phyloP scores from a whole-genome alignment of 805 yeast species.

The Yarrowia osloensis region DNA sequence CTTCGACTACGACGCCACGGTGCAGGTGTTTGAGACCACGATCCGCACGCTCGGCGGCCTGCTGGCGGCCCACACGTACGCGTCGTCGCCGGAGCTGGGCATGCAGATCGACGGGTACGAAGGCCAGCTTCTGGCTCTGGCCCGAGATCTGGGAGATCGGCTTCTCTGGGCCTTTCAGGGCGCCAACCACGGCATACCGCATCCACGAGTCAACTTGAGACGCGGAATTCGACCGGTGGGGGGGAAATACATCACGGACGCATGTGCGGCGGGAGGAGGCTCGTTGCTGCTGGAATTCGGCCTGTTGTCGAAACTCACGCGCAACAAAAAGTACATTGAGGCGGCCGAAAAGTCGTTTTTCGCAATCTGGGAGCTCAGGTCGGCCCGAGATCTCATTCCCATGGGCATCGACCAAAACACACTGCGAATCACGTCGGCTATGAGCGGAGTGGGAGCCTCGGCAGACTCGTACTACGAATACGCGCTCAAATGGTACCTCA shows the following conservation, averaged over 20 bases:
- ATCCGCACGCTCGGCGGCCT: constrained; percentile 83
- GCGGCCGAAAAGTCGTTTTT: constrained; percentile 63
- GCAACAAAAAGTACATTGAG: constrained; percentile 68
- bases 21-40: constrained; percentile 86
- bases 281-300: constrained; percentile 81
- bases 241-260: constrained; percentile 49
- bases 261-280: constrained; percentile 86
- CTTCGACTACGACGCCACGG: constrained; percentile 66
- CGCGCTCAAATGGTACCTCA: constrained; percentile 71
- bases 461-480: constrained; percentile 90
- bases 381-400: constrained; percentile 66
- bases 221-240: constrained; percentile 48
- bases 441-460: constrained; percentile 87
- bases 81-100: constrained; percentile 53
- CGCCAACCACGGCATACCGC: constrained; percentile 60
- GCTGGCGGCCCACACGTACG: constrained; percentile 74
- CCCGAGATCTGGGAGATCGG: constrained; percentile 72
- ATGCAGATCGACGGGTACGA: constrained; percentile 53
- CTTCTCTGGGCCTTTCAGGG: constrained; percentile 71
- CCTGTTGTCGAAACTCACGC: constrained; percentile 70
- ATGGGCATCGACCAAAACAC: constrained; percentile 68
- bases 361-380: constrained; percentile 68
- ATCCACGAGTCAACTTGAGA: constrained; percentile 73
- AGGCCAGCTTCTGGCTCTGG: constrained; percentile 70
- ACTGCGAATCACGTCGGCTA: constrained; percentile 56